Evolutionary conservation across 2,329 filamentous ascomycete genomes (phyloP).

Genomic region (Cyphellophora attinorum): DNA sequence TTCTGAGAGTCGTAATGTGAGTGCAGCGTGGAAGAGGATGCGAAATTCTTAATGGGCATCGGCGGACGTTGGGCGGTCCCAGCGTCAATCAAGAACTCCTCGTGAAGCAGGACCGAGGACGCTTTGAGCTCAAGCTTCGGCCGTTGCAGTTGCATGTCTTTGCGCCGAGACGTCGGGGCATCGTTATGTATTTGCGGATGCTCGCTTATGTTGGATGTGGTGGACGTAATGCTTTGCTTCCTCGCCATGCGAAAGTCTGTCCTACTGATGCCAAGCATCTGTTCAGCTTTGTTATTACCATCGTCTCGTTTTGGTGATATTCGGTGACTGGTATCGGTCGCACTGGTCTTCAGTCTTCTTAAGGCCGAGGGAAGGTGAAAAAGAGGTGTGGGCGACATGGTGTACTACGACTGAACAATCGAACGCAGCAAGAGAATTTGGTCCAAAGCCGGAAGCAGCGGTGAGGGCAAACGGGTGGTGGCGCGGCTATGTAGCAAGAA

Average conservation of each 20-base stretch:
- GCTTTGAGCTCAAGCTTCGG: slow-evolving; percentile 5
- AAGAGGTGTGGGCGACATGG: neutral
- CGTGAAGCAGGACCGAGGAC: slow-evolving; percentile 14
- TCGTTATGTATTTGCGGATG: slow-evolving; percentile 14
- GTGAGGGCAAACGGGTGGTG: too few species aligned
- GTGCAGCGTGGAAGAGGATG: slow-evolving; percentile 35
- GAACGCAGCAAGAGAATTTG: too few species aligned
- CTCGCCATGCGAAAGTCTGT: slow-evolving; percentile 12
- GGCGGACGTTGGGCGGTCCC: slow-evolving; percentile 1
- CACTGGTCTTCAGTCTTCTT: neutral
- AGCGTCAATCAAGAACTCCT: slow-evolving; percentile 9
- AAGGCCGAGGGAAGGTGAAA: neutral
- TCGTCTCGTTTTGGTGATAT: neutral
- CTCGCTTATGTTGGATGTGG: slow-evolving; percentile 11
- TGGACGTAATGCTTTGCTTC: slow-evolving; percentile 17
- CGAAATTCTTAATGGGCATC: slow-evolving; percentile 7
- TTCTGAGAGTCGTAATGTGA: slow-evolving; percentile 38
- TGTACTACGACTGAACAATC: too few species aligned
- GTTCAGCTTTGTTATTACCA: slow-evolving; percentile 10
- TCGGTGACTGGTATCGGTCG: neutral
- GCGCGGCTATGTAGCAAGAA: too few species aligned
- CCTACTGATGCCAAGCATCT: slow-evolving; percentile 17
- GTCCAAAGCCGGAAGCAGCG: too few species aligned
- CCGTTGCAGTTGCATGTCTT: slow-evolving; percentile 4
- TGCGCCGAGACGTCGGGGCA: slow-evolving; percentile 9